These are phyloP conservation scores for Symbiodinium natans DNA, from an alignment of 73 alveolate species.

Conservation along the genomic window DNA sequence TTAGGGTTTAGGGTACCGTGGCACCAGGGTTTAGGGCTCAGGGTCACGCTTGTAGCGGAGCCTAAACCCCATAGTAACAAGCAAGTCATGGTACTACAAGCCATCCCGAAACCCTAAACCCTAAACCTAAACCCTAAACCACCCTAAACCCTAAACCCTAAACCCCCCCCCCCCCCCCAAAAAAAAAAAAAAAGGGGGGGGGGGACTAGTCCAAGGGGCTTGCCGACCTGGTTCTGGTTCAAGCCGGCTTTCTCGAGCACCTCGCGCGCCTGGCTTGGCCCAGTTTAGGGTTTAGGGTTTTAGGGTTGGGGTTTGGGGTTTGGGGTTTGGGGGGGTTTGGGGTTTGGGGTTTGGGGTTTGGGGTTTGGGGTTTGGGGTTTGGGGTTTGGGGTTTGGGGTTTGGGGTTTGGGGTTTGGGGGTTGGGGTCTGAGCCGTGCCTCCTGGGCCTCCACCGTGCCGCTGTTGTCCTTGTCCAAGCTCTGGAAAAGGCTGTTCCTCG, in stretches of 20 bases:
- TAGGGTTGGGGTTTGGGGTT: neutral
- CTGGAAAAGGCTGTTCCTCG: conserved; percentile 4
- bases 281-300: neutral
- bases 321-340: neutral
- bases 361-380: neutral
- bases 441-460: neutral
- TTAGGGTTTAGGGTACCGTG: neutral
- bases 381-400: neutral
- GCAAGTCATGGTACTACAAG: too few relatives aligned
- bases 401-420: neutral
- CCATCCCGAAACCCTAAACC: neutral
- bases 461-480: conserved; percentile 14
- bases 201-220: neutral
- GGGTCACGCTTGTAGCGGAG: too few relatives aligned
- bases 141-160: neutral
- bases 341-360: neutral
- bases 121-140: neutral
- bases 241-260: neutral
- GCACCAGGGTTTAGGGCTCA: too few relatives aligned
- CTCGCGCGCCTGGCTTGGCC: neutral
- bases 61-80: too few relatives aligned
- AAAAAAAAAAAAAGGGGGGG: too few relatives aligned
- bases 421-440: neutral
- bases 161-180: neutral
- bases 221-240: neutral